Evolutionary conservation across 371 early-diverging fungal species (phyloP).

Genomic region (Mucor mucedo): DNA sequence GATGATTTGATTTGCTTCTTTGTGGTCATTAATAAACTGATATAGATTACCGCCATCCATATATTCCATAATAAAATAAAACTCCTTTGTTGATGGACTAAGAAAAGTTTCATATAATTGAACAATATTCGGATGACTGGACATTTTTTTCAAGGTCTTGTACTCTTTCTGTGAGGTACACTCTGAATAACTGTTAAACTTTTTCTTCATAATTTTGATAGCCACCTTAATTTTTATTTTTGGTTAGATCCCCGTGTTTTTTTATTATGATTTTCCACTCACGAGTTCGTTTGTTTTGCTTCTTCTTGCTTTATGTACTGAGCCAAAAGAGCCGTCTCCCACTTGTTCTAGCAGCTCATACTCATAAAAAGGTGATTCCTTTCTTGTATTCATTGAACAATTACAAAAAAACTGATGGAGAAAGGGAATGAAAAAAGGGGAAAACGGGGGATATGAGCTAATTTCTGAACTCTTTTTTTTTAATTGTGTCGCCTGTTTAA

Average conservation of each 20-base stretch:
- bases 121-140: slow-evolving; percentile 83
- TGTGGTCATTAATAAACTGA: slow-evolving; percentile 77
- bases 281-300: slow-evolving; percentile 75
- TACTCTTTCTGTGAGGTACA: slow-evolving; percentile 75
- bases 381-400: slow-evolving; percentile 8
- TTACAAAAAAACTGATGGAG: neutral
- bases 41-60: slow-evolving; percentile 92
- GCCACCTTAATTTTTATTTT: slow-evolving; percentile 72
- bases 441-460: neutral
- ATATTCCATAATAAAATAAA: slow-evolving; percentile 91
- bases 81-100: slow-evolving; percentile 68
- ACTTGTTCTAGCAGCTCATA: slow-evolving; percentile 79
- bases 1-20: slow-evolving; percentile 40
- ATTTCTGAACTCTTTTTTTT: too few relatives aligned
- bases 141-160: slow-evolving; percentile 70
- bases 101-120: slow-evolving; percentile 81
- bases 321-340: slow-evolving; percentile 92
- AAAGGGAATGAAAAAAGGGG: slow-evolving; percentile 8
- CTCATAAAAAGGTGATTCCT: slow-evolving; percentile 39
- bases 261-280: slow-evolving; percentile 14
- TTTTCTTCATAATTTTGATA: slow-evolving; percentile 94
- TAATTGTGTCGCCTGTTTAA: too few relatives aligned
- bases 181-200: slow-evolving; percentile 75
- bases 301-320: slow-evolving; percentile 80
- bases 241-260: neutral